These are phyloP conservation scores for Psilocybe sp. DNA, from an alignment of 768 basidiomycete species.

Conservation along the genomic window DNA sequence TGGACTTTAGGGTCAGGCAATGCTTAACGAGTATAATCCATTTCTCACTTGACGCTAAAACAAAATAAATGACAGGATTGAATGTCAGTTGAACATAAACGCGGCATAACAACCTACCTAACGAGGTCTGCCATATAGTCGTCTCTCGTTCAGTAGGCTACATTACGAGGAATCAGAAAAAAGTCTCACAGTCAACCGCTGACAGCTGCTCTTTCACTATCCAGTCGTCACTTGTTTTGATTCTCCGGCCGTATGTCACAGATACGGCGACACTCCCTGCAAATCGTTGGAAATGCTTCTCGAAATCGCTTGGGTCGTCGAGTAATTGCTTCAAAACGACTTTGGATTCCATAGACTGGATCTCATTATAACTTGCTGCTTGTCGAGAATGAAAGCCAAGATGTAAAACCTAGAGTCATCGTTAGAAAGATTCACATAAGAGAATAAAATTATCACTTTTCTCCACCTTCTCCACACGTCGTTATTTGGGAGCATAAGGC, in stretches of 20 bases:
- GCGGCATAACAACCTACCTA: conserved; percentile 8
- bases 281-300: conserved; percentile 41
- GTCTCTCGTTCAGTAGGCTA: not conserved
- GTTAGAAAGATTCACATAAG: not conserved
- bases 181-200: conserved; percentile 37
- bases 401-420: conserved; percentile 35
- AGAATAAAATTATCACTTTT: conserved; percentile 25
- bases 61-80: not conserved
- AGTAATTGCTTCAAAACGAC: conserved; percentile 39
- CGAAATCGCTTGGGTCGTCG: conserved; percentile 34
- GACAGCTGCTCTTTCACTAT: conserved; percentile 44
- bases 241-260: conserved; percentile 40
- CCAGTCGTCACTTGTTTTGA: conserved; percentile 44
- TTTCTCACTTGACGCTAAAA: conserved; percentile 31
- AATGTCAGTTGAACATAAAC: not conserved
- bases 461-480: conserved; percentile 48
- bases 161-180: not conserved
- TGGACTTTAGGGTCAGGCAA: conserved; percentile 7
- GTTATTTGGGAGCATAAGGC: conserved; percentile 41
- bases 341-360: conserved; percentile 47
- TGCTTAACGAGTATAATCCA: not conserved
- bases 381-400: conserved; percentile 38
- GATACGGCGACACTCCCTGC: conserved; percentile 44
- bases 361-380: conserved; percentile 40
- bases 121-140: conserved; percentile 12